Base-by-base conservation (phyloP, 1,284 basidiomycete species). In the Mycena citricolor region DNA sequence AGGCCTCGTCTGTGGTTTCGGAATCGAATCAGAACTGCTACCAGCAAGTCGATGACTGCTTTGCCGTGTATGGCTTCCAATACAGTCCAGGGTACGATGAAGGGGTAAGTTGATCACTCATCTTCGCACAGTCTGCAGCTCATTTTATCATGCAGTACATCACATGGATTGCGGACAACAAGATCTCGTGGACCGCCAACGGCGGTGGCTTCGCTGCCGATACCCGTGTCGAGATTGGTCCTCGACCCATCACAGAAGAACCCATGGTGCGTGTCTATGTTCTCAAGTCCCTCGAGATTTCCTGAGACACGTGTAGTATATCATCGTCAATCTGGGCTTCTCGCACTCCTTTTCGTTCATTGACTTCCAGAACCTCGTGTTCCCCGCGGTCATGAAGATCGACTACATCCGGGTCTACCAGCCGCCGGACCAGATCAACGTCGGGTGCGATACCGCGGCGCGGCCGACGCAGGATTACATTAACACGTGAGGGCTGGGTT, bases 331-430 rank as follows among this genome's bases (percentile, higher is more conserved):
- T 61, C 68, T 94, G 56, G 82, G 80, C 44, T 75, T 87, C 56
- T 87, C 83, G 5, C 60, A 65, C 14, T 79, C 81, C 53, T 86
- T 90, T 56, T 78, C 78, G 30, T 45, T 48, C 3, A 73, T 83
- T 39, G 70, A 85, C 60, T 68, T 77, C 41, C 50, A 64, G 0
- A 53, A 77, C 22, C 65, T 86, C 32, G 57, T 54, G 3, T 86
- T 81, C 66, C 84, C 83, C 1, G 54, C 56, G 29, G 68, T 64
- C 17, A 77, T 87, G 79, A 62, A 63, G 21, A 64, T 90, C 47
- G 86, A 90, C 58, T 89, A 79, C 60, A 69, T 89, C 19, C 73
- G 86, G n/a, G 78, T 89, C 8, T 86, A 86, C 60, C 82, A 83
- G 55, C 68, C 74, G 22, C 70, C 73, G 35, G 62, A 72, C 35